Base-by-base conservation (phyloP, 495 filamentous ascomycete species). In the Darksidea phi region DNA sequence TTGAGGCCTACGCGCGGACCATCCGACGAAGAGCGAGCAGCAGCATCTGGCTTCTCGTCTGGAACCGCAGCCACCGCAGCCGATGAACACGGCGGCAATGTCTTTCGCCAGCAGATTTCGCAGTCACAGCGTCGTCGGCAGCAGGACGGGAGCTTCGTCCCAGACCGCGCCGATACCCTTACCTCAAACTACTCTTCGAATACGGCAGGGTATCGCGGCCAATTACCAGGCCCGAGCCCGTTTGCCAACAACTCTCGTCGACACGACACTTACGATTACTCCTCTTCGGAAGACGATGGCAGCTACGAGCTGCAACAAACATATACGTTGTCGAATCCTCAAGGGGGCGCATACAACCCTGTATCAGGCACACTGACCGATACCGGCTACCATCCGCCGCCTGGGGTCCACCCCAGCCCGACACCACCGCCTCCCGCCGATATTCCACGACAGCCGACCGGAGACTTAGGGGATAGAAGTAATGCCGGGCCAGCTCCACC, bases 31-130 rank as follows among this genome's bases (percentile, higher is more conserved):
- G 69, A 71, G 37, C 58, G 50, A 7, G 59, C 47, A 6, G 41
- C 46, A 5, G 20, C 57, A 32, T 61, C 62, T 25, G 53, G 62
- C 1, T 66, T 62, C 52, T 57, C 54, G 4, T 54, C 58, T 28
- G 43, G 37, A n/a, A 59, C 66, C 25, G 61, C 58, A n/a, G 54
- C 37, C 15, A 42, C 28, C 7, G 51, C 11, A 0, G 38, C 15
- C 17, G 57, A 41, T 15, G 57, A 58, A 5, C 52, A 54, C 26
- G 48, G 52, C 15, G 48, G 63, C 50, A 71, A 71, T 37, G 69
- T 71, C n/a, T 71, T 71, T 57, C 64, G 69, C 5, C 23, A 62
- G 43, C 69, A 71, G 53, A 64, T 71, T 6, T 63, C 55, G 15
- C 36, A 41, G 15, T 67, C 67, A 4, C 67, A 70, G 61, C 63